Percentiles rank a stretch among this genome's conserved stretches.
These are phyloP conservation scores for Nannochloropsis limnetica DNA, from an alignment of 352 stramenopile genomes.

Conservation along the genomic window DNA sequence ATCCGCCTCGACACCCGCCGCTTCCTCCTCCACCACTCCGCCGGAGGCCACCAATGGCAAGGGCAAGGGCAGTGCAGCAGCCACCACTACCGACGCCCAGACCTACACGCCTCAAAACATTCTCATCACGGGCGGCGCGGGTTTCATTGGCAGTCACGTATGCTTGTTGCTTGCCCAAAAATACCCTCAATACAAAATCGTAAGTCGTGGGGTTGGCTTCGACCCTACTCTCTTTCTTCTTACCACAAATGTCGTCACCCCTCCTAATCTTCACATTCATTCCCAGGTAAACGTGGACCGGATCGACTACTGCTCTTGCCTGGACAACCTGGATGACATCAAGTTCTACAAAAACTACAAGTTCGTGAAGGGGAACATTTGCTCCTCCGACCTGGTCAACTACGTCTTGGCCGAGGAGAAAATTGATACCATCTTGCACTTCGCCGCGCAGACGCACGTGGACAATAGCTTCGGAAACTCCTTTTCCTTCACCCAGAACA, in stretches of 20 bases:
- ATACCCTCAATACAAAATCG: constrained; percentile 92
- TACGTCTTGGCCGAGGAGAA: constrained; percentile 84
- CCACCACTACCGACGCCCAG: not conserved
- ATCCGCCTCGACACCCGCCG: too few relatives aligned
- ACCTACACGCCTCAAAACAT: constrained; percentile 80
- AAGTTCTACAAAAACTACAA: constrained; percentile 77
- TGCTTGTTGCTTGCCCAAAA: constrained; percentile 88
- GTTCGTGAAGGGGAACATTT: constrained; percentile 96
- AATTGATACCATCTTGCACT: constrained; percentile 97
- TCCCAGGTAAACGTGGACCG: constrained; percentile 51
- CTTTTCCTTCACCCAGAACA: constrained; percentile 93
- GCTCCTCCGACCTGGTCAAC: constrained; percentile 76
- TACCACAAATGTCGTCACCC: too few relatives aligned
- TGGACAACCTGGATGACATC: constrained; percentile 71
- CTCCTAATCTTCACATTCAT: too few relatives aligned
- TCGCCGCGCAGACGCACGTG: constrained; percentile 85
- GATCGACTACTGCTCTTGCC: constrained; percentile 72
- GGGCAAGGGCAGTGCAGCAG: too few relatives aligned
- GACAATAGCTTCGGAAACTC: constrained; percentile 98
- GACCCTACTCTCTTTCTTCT: not conserved
- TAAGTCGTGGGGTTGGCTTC: constrained; percentile 59
- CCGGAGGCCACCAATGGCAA: too few relatives aligned
- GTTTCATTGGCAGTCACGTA: constrained; percentile 87
- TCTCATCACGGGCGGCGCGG: constrained; percentile 88
- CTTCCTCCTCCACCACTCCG: too few relatives aligned